Base-by-base conservation (phyloP, 306 rosid species). In the Luffa aegyptiaca region DNA sequence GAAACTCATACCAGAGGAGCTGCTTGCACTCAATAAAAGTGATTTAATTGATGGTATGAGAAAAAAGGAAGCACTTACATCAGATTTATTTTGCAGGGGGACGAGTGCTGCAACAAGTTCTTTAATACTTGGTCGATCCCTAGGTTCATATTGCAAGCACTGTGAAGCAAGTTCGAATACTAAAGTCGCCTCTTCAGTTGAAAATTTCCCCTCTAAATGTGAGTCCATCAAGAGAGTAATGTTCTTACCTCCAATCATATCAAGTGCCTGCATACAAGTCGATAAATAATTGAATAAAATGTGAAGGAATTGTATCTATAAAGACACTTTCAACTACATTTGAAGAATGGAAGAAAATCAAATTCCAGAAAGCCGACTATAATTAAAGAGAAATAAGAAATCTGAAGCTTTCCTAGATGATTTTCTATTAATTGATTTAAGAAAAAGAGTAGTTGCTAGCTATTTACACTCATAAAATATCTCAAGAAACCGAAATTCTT, bases 131-230 rank as follows among this genome's bases (percentile, higher is more conserved):
- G 97, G 97, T 48, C 93, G 87, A 75, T 90, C 93, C 83, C 84
- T 80, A 42, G 95, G 97, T 81, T 92, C 93, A 66, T 79, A 87
- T 80, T 89, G 95, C 87, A 92, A 86, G 89, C 95, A 92, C 52
- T 77, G 82, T 42, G 97, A 90, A 35, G 95, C 92, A 61, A 92
- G 93, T 81, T 85, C 90, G 81, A 92, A 87, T 76, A 90, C 93
- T 68, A 90, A 91, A 21, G 88, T 90, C 49, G 97, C 97, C 87
- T 90, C 95, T 78, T 90, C 93, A 16, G 88, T 83, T 78, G 91
- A 92, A 79, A 85, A 92, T 16, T 89, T 90, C 48, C 95, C 95
- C 81, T 90, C 97, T 86, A 92, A 86, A 80, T 92, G 97, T 64
- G 97, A 92, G 86, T 92, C 97, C 93, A 92, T 92, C 36, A 92